Evolutionary conservation across 495 filamentous ascomycete genomes (phyloP).

Genomic region (Podospora conica): DNA sequence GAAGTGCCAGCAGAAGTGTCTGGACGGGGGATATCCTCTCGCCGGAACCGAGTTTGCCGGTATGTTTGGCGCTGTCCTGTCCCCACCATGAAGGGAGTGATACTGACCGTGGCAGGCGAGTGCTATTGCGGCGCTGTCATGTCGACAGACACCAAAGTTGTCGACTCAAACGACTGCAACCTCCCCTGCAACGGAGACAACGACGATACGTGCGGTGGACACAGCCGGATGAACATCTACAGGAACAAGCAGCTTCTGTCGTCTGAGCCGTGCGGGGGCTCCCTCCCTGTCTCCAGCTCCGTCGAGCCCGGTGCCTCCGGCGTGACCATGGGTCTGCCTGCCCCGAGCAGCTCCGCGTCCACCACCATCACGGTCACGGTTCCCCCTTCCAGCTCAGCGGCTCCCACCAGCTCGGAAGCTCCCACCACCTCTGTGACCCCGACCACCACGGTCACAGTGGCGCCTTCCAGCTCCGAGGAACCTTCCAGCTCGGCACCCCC

Average conservation of each 20-base stretch:
- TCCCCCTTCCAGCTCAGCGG: too few relatives aligned
- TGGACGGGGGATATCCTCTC: conserved; percentile 40
- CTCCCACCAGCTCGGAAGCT: conserved; percentile 12
- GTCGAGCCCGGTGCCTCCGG: conserved; percentile 1
- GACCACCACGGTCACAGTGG: too few relatives aligned
- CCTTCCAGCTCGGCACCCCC: neutral
- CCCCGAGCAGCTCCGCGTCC: conserved; percentile 11
- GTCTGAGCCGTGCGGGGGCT: conserved; percentile 40
- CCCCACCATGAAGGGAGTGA: neutral
- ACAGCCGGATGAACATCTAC: conserved; percentile 39
- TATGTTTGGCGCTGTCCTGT: conserved; percentile 25
- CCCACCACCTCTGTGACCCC: conserved; percentile 23
- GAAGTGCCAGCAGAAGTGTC: conserved; percentile 43
- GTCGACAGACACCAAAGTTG: conserved; percentile 40
- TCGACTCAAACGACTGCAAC: conserved; percentile 35
- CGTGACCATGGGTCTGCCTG: neutral
- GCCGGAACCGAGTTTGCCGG: conserved; percentile 47
- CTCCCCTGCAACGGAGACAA: conserved; percentile 46
- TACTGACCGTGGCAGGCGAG: conserved; percentile 22
- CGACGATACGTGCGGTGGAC: conserved; percentile 42
- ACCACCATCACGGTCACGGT: too few relatives aligned
- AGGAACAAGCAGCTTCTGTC: conserved; percentile 38
- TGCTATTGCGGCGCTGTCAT: conserved; percentile 44
- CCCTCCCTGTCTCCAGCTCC: conserved; percentile 21
- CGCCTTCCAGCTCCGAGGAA: neutral